Percentiles rank a stretch among this genome's conserved stretches.
These are phyloP conservation scores for Penicillium mononematosum DNA, from an alignment of 495 filamentous ascomycete species.

Conservation along the genomic window DNA sequence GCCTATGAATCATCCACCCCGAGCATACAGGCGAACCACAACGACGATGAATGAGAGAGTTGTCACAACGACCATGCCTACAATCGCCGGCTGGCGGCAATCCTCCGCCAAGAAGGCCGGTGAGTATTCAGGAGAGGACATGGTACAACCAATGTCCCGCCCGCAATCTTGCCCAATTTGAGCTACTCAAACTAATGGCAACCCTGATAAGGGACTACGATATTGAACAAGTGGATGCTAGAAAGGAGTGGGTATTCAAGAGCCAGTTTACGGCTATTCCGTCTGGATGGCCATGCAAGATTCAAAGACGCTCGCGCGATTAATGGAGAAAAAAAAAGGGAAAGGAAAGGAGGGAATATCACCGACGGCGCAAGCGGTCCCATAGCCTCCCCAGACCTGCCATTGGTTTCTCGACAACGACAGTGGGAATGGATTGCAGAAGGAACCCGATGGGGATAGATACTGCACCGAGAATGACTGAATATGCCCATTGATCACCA, in stretches of 20 bases:
- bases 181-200: constrained; percentile 43
- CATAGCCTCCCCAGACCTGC: background rate
- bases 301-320: background rate
- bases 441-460: constrained; percentile 57
- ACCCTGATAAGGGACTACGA: constrained; percentile 45
- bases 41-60: no score
- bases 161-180: constrained; percentile 45
- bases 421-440: constrained; percentile 1
- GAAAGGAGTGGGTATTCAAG: constrained; percentile 38
- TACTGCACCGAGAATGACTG: constrained; percentile 57
- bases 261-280: constrained; percentile 40
- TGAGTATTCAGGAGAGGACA: no score
- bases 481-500: constrained; percentile 62
- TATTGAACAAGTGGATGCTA: constrained; percentile 37
- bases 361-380: background rate
- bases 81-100: no score
- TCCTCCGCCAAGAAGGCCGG: no score
- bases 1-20: no score
- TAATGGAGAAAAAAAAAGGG: background rate
- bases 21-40: no score
- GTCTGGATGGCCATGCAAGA: constrained; percentile 37
- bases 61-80: no score
- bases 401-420: constrained; percentile 9
- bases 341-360: background rate
- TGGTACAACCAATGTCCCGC: constrained; percentile 44